A percentile compares a stretch with the other conserved stretches of the same genome.
phyloP scores from a whole-genome alignment of 2,329 filamentous ascomycete genomes.

The Phaeoacremonium minimum region DNA sequence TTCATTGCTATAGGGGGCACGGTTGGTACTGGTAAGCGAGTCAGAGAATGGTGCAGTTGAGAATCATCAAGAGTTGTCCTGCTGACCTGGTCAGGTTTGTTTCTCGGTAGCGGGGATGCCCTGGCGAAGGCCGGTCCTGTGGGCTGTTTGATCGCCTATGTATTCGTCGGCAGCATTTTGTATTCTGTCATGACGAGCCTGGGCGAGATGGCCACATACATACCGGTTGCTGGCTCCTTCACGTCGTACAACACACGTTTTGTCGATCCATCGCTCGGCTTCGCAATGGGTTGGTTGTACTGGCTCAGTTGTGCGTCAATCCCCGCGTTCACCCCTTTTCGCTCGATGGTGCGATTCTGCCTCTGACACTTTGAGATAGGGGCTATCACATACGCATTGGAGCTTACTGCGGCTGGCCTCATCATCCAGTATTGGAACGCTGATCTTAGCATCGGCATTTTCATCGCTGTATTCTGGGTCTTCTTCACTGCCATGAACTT shows the following conservation, averaged over 20 bases:
- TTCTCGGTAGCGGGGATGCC: slow-evolving; percentile 62
- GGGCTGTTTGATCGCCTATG: slow-evolving; percentile 62
- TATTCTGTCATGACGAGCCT: slow-evolving; percentile 70
- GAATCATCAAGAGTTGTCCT: too few species aligned
- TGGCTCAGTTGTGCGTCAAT: slow-evolving; percentile 62
- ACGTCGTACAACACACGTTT: slow-evolving; percentile 73
- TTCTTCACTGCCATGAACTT: slow-evolving; percentile 67
- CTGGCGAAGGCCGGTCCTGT: slow-evolving; percentile 61
- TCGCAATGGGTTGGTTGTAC: slow-evolving; percentile 79
- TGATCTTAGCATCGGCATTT: slow-evolving; percentile 61
- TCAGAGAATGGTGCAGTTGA: too few species aligned
- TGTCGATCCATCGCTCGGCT: slow-evolving; percentile 67
- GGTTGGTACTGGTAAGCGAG: slow-evolving; percentile 67
- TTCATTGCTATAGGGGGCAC: slow-evolving; percentile 56
- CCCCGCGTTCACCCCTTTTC: background rate
- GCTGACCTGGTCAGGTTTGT: too few species aligned
- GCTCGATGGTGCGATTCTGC: too few species aligned
- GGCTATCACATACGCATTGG: slow-evolving; percentile 68
- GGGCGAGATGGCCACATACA: slow-evolving; percentile 72
- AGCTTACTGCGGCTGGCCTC: slow-evolving; percentile 67
- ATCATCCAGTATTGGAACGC: slow-evolving; percentile 73
- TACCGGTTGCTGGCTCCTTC: slow-evolving; percentile 75
- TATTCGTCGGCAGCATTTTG: slow-evolving; percentile 67
- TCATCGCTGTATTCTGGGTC: slow-evolving; percentile 70
- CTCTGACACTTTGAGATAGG: slow-evolving; percentile 11